phyloP scores from a whole-genome alignment of 257 asterid genomes.

The Solanum arcanum region DNA sequence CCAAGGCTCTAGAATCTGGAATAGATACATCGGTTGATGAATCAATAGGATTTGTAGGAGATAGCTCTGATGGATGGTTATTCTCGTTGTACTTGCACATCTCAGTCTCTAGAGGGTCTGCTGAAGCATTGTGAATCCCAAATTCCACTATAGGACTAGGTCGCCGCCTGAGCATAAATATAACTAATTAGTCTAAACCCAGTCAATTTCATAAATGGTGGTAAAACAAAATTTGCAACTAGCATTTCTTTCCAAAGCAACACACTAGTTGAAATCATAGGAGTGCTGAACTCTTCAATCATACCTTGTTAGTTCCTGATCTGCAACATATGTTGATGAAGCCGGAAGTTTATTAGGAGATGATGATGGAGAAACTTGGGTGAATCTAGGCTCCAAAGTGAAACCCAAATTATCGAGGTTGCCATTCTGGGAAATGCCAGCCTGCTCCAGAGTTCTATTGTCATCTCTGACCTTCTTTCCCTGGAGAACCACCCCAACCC shows the following conservation, averaged over 20 bases:
- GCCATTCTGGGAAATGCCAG: constrained; percentile 48
- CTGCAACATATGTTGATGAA: constrained; percentile 19
- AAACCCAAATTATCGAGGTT: constrained; percentile 54
- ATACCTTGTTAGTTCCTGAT: constrained; percentile 28
- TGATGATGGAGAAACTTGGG: constrained; percentile 20
- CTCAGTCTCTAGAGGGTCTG: constrained; percentile 21
- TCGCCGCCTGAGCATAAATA: constrained; percentile 37
- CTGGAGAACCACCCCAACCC: constrained; percentile 65
- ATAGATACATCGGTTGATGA: constrained; percentile 19
- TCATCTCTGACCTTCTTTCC: constrained; percentile 76
- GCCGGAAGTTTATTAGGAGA: constrained; percentile 16
- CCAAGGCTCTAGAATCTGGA: constrained; percentile 55
- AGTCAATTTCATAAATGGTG: neutral
- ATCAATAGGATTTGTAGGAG: constrained; percentile 20
- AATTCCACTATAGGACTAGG: constrained; percentile 38
- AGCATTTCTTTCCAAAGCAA: neutral
- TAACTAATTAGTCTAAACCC: neutral
- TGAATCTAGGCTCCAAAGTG: constrained; percentile 43
- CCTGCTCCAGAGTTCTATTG: constrained; percentile 57
- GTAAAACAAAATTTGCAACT: neutral
- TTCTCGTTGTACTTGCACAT: constrained; percentile 17
- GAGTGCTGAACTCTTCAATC: neutral
- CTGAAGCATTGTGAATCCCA: constrained; percentile 32
- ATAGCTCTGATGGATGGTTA: constrained; percentile 11
- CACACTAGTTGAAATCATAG: neutral